Base-by-base conservation (phyloP, 345 rosid species). In the Eucalyptus marginata region DNA sequence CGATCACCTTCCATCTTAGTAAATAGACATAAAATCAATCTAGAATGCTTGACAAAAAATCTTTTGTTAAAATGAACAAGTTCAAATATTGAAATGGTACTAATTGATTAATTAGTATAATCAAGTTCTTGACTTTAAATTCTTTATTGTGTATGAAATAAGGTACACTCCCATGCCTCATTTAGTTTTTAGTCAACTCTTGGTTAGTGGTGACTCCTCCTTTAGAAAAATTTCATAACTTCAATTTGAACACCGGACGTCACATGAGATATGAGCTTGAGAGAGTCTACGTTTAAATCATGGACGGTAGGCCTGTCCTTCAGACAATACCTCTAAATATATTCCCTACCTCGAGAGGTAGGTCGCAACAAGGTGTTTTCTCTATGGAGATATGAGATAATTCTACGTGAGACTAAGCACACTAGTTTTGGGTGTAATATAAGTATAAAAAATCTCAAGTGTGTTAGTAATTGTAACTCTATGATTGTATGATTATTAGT, bases 121-220 rank as follows among this genome's bases (percentile, higher is more conserved):
- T 56, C 29, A 56, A 56, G 62, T 56, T 0, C 0, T 24, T 1
- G 12, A 56, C 0, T 0, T 24, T 56, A 56, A 1, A 20, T 18
- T 54, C 11, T 54, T 11, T 54, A 18, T 54, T 54, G 5, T 22
- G 11, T 54, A 54, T 20, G 11, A 54, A 54, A 22, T 54, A 5
- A 54, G 59, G 0, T 22, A 54, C 2, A 54, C 5, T 54, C 25
- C 2, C 11, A 54, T 54, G 5, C 1, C 5, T 22, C 25, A 22
- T 22, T 54, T 54, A 22, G 27, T 54, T 54, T 54, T 0, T 4
- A 0, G 2, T 9, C 1, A 0, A 56, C 1, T 0, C 27, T 56
- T 22, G 3, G 59, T 0, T 8, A 56, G 5, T 56, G 12, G 27
- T 1, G 1, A 56, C 5, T 56, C 0, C 0, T 0, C 0, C 5